Base-by-base conservation (phyloP, 2,329 filamentous ascomycete genomes). In the Microcera coccophila region DNA sequence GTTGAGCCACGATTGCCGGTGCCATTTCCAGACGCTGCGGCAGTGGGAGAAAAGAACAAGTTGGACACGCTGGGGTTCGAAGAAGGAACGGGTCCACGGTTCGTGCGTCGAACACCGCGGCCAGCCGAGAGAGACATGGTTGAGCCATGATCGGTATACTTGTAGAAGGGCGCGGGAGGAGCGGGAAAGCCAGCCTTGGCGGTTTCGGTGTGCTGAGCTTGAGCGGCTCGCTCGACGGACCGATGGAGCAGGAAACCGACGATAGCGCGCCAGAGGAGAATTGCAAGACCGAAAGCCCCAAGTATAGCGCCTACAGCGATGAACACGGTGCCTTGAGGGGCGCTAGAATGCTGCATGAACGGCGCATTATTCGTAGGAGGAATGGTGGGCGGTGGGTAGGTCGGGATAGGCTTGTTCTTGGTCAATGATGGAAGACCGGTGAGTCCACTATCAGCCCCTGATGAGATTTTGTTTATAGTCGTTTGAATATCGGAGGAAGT, bases 11-110 rank as follows among this genome's bases (percentile, higher is more conserved):
- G 84, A 54, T 79, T 79, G 38, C 75, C 72, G 44, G 74, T 72
- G 12, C 75, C 70, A 29, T 79, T 81, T 12, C 85, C 85, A 2
- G 87, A 71, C 7, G 78, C 73, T 32, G 79, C 81, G 2, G 90
- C 90, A 0, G 93, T 97, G 1, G 93, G 93, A 7, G 90, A 95
- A 73, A 95, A 98, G 78, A 98, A 98, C 14, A 97, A 75, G 49
- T 85, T 87, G 28, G 81, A 81, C 55, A 76, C 72, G 59, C 79
- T 85, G 10, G 74, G 80, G 19, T 76, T 80, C 38, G 69, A 69
- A 9, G 78, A 78, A 2, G 74, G 74, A 21, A 70, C 66, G 3
- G 75, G 73, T 1, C 71, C 75, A 36, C 78, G 75, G 44, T 66
- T 70, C 12, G 74, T 75, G 37, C 76, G 71, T 42, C 77, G 72